Conservation (phyloP, 2,329 filamentous ascomycete genomes). For the Lachnellula subtilissima region DNA sequence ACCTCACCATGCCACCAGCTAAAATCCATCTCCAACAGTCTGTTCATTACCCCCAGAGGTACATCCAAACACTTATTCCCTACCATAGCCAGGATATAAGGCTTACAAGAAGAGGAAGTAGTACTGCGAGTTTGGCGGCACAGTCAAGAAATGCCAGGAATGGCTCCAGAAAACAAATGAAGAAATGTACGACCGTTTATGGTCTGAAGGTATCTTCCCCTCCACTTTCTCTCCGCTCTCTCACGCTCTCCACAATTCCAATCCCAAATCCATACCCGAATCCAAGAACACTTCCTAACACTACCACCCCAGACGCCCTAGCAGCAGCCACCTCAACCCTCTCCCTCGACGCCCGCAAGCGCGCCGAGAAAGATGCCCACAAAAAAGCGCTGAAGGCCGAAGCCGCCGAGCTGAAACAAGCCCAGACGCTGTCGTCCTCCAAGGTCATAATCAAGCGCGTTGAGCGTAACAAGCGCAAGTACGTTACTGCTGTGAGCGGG, state of each 20-base stretch:
- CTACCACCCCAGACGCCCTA: conserved; percentile 59
- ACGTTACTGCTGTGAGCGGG: conserved; percentile 85
- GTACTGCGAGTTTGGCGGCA: conserved; percentile 99
- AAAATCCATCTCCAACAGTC: conserved; percentile 37
- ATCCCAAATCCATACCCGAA: not conserved
- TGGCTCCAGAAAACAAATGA: conserved; percentile 79
- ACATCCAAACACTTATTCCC: not conserved
- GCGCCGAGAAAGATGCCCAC: conserved; percentile 89
- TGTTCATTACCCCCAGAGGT: conserved; percentile 64
- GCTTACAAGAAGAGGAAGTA: conserved; percentile 39
- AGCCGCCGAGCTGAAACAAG: conserved; percentile 76
- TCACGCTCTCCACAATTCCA: not conserved
- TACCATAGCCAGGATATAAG: not conserved
- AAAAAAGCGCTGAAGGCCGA: conserved; percentile 97
- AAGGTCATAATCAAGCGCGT: conserved; percentile 92
- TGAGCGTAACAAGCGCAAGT: conserved; percentile 97
- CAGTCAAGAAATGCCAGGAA: conserved; percentile 92
- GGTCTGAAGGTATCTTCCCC: conserved; percentile 67
- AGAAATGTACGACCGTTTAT: conserved; percentile 71
- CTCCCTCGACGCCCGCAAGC: conserved; percentile 86
- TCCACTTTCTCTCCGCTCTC: not conserved
- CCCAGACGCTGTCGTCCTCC: conserved; percentile 70
- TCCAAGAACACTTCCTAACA: not conserved
- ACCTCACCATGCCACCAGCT: not conserved
- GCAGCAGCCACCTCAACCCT: conserved; percentile 80